A percentile compares a stretch with the other conserved stretches of the same genome.
These are phyloP conservation scores for Pholiota adiposa DNA, from an alignment of 1,284 basidiomycete species.

Conservation along the genomic window DNA sequence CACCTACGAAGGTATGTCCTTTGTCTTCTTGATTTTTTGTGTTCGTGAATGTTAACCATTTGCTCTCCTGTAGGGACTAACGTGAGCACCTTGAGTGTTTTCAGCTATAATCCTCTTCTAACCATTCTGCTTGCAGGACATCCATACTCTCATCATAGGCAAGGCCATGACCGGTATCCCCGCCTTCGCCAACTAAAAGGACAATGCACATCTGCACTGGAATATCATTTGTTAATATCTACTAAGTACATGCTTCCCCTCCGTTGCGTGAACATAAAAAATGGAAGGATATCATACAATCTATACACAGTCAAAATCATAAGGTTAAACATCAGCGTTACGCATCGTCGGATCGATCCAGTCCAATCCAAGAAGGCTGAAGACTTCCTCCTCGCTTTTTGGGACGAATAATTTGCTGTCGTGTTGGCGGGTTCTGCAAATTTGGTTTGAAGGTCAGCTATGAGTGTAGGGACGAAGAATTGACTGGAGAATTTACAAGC, in stretches of 20 bases:
- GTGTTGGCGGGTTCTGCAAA: constrained; percentile 57
- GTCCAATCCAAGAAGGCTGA: constrained; percentile 66
- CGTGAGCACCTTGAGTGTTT: constrained; percentile 37
- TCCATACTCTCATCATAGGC: constrained; percentile 87
- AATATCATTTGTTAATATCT: neutral
- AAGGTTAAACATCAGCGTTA: constrained; percentile 61
- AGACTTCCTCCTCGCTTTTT: constrained; percentile 70
- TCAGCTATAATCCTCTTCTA: neutral
- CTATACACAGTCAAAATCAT: neutral
- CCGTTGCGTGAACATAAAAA: neutral
- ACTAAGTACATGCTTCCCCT: neutral
- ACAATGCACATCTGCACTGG: neutral
- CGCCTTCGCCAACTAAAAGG: constrained; percentile 65
- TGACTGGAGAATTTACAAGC: constrained; percentile 54
- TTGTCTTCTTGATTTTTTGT: constrained; percentile 19
- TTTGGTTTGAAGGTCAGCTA: neutral
- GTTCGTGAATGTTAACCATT: constrained; percentile 6
- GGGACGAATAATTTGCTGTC: constrained; percentile 64
- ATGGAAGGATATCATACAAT: neutral
- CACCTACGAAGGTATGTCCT: constrained; percentile 81
- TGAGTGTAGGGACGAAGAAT: neutral
- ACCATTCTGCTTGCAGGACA: constrained; percentile 55
- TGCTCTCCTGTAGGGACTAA: constrained; percentile 53
- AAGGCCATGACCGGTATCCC: constrained; percentile 89
- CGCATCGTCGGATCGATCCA: constrained; percentile 73